Evolutionary conservation across 73 alveolate genomes (phyloP).

Genomic region (Tetrahymena thermophila): DNA sequence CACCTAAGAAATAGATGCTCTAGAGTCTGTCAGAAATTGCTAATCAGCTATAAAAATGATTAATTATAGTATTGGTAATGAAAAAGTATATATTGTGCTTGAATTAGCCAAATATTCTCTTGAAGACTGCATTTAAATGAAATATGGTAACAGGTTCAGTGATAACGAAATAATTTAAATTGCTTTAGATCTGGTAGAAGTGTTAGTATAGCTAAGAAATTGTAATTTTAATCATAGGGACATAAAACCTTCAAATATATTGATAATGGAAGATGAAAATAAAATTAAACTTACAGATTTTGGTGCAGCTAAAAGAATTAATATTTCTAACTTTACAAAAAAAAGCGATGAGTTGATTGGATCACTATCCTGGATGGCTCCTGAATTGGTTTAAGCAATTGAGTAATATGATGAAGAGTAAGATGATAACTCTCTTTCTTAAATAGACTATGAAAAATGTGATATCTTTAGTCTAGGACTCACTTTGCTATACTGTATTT

Average conservation of each 20-base stretch:
- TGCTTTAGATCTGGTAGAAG: not conserved
- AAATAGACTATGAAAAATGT: not conserved
- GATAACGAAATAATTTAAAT: not conserved
- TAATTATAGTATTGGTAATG: not conserved
- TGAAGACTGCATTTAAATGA: not conserved
- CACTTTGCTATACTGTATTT: not conserved
- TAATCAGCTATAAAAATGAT: not conserved
- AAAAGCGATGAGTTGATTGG: not conserved
- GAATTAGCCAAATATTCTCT: not conserved
- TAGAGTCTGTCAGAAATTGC: not conserved
- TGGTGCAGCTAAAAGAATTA: not conserved
- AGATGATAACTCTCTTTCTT: not conserved
- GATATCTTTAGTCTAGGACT: not conserved
- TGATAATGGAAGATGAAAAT: not conserved
- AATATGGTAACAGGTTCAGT: not conserved
- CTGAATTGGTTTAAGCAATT: not conserved
- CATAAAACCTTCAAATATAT: not conserved
- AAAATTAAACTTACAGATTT: not conserved
- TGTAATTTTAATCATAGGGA: not conserved
- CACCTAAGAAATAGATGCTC: not conserved
- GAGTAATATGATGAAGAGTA: not conserved
- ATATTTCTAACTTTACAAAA: not conserved
- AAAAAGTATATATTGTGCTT: not conserved
- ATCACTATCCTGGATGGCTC: not conserved
- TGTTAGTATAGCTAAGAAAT: not conserved